Evolutionary conservation across 164 flowering plant genomes (phyloP), one percentile per base, ranked within the genome.

Genomic region (Stephania cephalantha): DNA sequence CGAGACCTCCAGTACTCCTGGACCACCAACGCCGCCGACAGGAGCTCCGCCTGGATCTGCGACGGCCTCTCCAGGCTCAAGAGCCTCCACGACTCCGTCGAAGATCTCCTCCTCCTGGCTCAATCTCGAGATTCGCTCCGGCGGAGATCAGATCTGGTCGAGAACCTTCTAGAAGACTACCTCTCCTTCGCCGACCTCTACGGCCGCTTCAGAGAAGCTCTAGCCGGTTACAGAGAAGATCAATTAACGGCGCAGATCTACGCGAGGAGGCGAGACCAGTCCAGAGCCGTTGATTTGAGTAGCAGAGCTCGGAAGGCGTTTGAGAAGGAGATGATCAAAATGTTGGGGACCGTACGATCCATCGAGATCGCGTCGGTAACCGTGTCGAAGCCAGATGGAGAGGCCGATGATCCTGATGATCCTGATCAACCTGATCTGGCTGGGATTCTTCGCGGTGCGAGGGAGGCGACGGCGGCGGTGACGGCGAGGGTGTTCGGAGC

Each of bases 81-180:
- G 46, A 77, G 53, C 69, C n/a, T 83, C 8, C 91, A 86, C 58
- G 81, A 86, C 75, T 79, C 83, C 20, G 80, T 89, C 22, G 82
- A 83, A 67, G 90, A 88, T 74, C 74, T 82, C 75, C 85, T 89
- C 72, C 86, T 80, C 29, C 88, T 86, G 46, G 89, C 92, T 0
- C 90, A 90, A 71, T 75, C 93, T 0, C 90, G 79, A 11, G 91
- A 84, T 0, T 76, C 91, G 11, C 86, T 91, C 67, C 81, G 80
- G 71, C 80, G 81, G 18, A 78, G 73, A 18, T 66, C 85, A 8
- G 65, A 46, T 30, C 74, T 80, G 73, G 81, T 89, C 69, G 91
- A 92, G 81, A 84, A 82, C 68, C 88, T 92, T 74, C 87, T 94
- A 0, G 94, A 91, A 46, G 86, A 87, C 22, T 84, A 85, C 71